Evolutionary conservation across 495 filamentous ascomycete species (phyloP).

Genomic region (Schizothecium vesticola): DNA sequence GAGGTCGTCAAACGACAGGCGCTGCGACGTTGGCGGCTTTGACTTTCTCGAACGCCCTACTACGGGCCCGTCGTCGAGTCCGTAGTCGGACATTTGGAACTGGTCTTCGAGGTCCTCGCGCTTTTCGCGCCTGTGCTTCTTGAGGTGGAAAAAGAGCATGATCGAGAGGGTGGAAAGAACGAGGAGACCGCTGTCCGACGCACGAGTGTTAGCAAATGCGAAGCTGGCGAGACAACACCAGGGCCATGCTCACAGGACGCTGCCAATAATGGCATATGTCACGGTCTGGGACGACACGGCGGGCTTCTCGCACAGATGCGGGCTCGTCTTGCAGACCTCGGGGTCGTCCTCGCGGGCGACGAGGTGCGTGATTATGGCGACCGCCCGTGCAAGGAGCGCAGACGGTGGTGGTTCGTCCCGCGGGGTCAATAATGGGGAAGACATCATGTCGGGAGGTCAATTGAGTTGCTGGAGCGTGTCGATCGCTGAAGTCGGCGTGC

Average conservation of each 20-base stretch:
- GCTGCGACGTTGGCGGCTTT: neutral
- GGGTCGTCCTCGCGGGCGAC: slow-evolving; percentile 18
- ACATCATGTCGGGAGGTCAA: neutral
- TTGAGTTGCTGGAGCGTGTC: neutral
- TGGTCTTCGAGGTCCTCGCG: slow-evolving; percentile 23
- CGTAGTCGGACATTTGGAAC: slow-evolving; percentile 26
- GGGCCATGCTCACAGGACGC: slow-evolving; percentile 18
- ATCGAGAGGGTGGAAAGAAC: slow-evolving; percentile 12
- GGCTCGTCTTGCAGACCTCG: slow-evolving; percentile 5
- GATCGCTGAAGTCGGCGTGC: neutral
- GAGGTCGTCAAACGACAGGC: slow-evolving; percentile 9
- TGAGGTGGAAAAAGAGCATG: slow-evolving; percentile 21
- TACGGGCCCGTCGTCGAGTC: slow-evolving; percentile 17
- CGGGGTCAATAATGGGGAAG: neutral
- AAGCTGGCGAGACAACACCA: neutral
- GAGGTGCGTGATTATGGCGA: slow-evolving; percentile 5
- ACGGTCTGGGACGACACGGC: slow-evolving; percentile 10
- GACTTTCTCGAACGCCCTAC: neutral
- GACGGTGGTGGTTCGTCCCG: neutral
- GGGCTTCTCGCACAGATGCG: slow-evolving; percentile 28
- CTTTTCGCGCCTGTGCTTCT: slow-evolving; percentile 20
- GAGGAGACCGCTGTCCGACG: slow-evolving; percentile 16
- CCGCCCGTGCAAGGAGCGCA: slow-evolving; percentile 3
- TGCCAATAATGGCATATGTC: slow-evolving; percentile 26
- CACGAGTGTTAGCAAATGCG: neutral